phyloP scores from a whole-genome alignment of 495 filamentous ascomycete genomes.

The Neurospora sp. region DNA sequence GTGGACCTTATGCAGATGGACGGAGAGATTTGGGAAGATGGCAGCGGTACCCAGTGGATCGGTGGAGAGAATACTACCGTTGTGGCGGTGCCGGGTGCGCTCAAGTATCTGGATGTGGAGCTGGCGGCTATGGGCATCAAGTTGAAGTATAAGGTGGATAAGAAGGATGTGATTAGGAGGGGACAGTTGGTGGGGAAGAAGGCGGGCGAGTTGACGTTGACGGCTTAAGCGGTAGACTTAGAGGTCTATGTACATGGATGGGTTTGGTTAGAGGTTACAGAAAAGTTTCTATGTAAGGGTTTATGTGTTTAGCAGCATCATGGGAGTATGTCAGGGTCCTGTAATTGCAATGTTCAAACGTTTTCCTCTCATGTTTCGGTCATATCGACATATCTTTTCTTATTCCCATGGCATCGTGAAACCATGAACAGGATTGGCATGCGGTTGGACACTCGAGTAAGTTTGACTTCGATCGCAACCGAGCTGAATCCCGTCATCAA shows the following conservation, averaged over 20 bases:
- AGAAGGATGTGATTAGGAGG: slow-evolving; percentile 36
- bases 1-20: slow-evolving; percentile 48
- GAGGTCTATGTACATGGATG: neutral
- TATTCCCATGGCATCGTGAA: neutral
- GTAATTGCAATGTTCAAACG: neutral
- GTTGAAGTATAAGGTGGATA: slow-evolving; percentile 61
- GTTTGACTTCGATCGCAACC: neutral
- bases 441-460: neutral
- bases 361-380: neutral
- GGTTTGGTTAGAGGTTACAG: neutral
- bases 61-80: slow-evolving; percentile 85
- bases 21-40: slow-evolving; percentile 85
- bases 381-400: neutral
- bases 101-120: slow-evolving; percentile 91
- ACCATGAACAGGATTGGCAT: neutral
- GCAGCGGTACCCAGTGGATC: slow-evolving; percentile 64
- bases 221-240: neutral
- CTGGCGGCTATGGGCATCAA: slow-evolving; percentile 58
- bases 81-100: slow-evolving; percentile 83
- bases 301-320: neutral
- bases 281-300: neutral
- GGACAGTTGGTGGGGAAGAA: slow-evolving; percentile 20
- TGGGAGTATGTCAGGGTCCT: neutral
- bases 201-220: slow-evolving; percentile 13
- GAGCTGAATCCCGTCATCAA: neutral